These are phyloP conservation scores for Symbiodinium natans DNA, from an alignment of 73 alveolate species.

Conservation along the genomic window DNA sequence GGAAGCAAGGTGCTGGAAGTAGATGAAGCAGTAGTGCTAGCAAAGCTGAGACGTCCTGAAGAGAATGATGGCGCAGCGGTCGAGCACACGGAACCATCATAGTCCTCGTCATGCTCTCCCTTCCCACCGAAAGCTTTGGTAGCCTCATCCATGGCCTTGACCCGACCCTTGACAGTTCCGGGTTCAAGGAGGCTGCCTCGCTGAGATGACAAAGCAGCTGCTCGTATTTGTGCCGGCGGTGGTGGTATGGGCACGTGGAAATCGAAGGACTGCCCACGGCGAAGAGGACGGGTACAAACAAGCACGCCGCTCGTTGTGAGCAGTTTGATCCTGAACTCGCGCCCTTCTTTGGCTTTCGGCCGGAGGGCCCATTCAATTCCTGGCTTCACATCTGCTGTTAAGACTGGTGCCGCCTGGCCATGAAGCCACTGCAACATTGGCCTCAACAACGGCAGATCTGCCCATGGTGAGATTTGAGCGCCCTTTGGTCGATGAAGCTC, in stretches of 20 bases:
- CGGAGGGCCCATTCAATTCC: conserved; percentile 18
- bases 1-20: no score
- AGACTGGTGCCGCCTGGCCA: conserved; percentile 14
- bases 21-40: conserved; percentile 25
- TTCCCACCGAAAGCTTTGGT: conserved; percentile 28
- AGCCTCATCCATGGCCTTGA: conserved; percentile 38
- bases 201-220: background rate
- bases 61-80: conserved; percentile 12
- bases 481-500: conserved; percentile 50
- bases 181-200: background rate
- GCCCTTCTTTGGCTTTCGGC: conserved; percentile 50
- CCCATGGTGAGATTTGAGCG: conserved; percentile 22
- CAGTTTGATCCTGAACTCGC: conserved; percentile 27
- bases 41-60: conserved; percentile 2
- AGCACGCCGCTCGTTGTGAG: conserved; percentile 50
- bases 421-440: conserved; percentile 27
- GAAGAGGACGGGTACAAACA: conserved; percentile 60
- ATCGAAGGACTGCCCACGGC: conserved; percentile 64
- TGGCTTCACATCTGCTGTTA: background rate
- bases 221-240: conserved; percentile 56
- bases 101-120: background rate
- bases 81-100: conserved; percentile 53
- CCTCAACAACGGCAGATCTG: conserved; percentile 50
- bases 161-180: conserved; percentile 19
- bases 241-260: conserved; percentile 72